phyloP scores from a whole-genome alignment of 2,329 filamentous ascomycete species.

The Ophiostoma quercus region DNA sequence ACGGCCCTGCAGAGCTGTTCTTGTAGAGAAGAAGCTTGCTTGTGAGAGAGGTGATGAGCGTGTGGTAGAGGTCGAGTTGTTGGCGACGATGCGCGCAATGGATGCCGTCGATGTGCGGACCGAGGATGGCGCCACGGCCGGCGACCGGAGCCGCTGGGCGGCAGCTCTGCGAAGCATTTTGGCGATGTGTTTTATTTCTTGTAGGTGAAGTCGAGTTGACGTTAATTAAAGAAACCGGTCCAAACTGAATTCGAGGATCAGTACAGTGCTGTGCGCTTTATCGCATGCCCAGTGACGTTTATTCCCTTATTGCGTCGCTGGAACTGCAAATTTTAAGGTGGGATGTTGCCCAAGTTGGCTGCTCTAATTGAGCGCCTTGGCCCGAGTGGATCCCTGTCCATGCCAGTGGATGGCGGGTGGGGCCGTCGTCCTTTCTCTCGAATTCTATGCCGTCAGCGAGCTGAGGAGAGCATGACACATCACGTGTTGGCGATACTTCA shows the following conservation, averaged over 20 bases:
- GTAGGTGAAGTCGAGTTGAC: background rate
- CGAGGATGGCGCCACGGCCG: constrained; percentile 16
- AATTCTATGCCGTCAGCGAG: background rate
- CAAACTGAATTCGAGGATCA: background rate
- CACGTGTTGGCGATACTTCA: background rate
- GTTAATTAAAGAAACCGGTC: no score
- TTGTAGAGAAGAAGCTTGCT: constrained; percentile 19
- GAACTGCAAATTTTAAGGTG: constrained; percentile 18
- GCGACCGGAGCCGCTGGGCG: constrained; percentile 24
- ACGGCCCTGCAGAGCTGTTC: constrained; percentile 13
- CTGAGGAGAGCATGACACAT: background rate
- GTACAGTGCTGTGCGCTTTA: background rate
- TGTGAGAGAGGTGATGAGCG: background rate
- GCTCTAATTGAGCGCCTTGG: constrained; percentile 9
- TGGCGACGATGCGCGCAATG: background rate
- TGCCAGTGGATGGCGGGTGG: background rate
- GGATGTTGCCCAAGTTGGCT: constrained; percentile 8
- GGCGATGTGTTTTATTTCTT: background rate
- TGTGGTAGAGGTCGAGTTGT: background rate
- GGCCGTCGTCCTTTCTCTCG: background rate
- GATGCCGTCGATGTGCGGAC: constrained; percentile 14
- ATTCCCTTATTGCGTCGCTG: background rate
- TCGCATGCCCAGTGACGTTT: constrained; percentile 15
- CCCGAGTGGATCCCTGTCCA: background rate
- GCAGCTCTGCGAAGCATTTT: constrained; percentile 26